phyloP scores from a whole-genome alignment of 768 basidiomycete genomes.

The Russula ochroleuca region DNA sequence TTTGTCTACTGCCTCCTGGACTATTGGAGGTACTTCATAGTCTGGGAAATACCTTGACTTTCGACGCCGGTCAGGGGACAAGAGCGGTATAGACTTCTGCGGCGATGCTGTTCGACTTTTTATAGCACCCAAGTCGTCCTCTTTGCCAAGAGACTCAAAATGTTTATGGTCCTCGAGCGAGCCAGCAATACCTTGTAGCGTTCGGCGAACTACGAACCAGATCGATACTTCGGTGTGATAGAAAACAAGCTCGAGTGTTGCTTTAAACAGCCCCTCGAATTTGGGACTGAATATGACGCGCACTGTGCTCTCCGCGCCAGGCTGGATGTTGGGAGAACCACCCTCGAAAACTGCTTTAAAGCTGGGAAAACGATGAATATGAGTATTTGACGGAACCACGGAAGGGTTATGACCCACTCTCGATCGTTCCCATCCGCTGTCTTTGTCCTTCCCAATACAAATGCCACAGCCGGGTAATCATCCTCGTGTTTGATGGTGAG shows the following conservation, averaged over 20 bases:
- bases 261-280: constrained; percentile 18
- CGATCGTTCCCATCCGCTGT: constrained; percentile 3
- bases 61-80: not conserved
- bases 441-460: constrained; percentile 15
- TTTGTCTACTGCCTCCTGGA: constrained; percentile 6
- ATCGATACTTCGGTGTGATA: constrained; percentile 1
- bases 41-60: constrained; percentile 9
- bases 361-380: constrained; percentile 5
- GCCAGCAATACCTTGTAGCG: constrained; percentile 12
- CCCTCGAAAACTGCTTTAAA: constrained; percentile 9
- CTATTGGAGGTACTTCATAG: constrained; percentile 10
- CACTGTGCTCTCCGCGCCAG: constrained; percentile 8
- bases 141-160: not conserved
- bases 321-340: not conserved
- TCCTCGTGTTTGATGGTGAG: constrained; percentile 22
- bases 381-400: not conserved
- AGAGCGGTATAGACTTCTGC: not conserved
- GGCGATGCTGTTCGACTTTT: not conserved
- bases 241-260: constrained; percentile 16
- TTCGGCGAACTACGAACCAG: constrained; percentile 1
- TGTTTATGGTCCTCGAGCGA: constrained; percentile 12
- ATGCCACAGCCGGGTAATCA: constrained; percentile 7
- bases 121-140: not conserved
- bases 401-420: not conserved
- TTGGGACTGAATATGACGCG: constrained; percentile 14